These are phyloP conservation scores for Phialophora chinensis DNA, from an alignment of 2,329 filamentous ascomycete genomes.

Conservation along the genomic window DNA sequence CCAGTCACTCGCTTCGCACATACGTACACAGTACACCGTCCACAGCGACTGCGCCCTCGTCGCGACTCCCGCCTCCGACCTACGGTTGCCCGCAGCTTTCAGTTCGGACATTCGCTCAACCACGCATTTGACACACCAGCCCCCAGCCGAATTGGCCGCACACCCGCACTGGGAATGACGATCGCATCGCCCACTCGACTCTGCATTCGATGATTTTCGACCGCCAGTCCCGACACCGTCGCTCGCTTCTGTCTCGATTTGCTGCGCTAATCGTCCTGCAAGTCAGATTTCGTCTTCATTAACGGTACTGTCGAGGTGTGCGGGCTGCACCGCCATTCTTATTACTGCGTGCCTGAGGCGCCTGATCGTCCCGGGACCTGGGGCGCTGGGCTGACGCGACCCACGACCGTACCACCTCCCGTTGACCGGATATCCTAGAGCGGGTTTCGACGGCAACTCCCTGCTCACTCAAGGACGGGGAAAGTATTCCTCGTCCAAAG, in stretches of 20 bases:
- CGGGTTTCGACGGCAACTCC: constrained; percentile 14
- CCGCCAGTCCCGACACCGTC: constrained; percentile 10
- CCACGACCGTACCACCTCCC: constrained; percentile 8
- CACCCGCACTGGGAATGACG: constrained; percentile 15
- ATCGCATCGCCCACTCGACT: constrained; percentile 17
- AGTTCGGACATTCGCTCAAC: constrained; percentile 4
- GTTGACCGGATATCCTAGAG: constrained; percentile 17
- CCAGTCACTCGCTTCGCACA: constrained; percentile 1
- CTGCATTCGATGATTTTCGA: constrained; percentile 13
- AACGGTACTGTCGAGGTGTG: background rate
- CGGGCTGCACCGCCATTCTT: background rate
- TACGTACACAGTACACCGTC: background rate
- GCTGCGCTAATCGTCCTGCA: constrained; percentile 4
- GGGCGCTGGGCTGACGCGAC: constrained; percentile 10
- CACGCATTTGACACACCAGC: constrained; percentile 11
- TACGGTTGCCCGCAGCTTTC: background rate
- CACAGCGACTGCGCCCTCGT: background rate
- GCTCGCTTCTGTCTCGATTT: constrained; percentile 6
- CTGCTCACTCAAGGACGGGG: constrained; percentile 5
- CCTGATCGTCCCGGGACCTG: constrained; percentile 12
- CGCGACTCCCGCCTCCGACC: background rate
- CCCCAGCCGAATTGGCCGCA: constrained; percentile 4
- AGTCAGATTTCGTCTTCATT: constrained; percentile 9
- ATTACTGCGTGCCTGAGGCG: constrained; percentile 12
- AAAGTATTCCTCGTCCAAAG: constrained; percentile 16